These are phyloP conservation scores for Achaetomiella virescens DNA, from an alignment of 495 filamentous ascomycete species.

Conservation along the genomic window DNA sequence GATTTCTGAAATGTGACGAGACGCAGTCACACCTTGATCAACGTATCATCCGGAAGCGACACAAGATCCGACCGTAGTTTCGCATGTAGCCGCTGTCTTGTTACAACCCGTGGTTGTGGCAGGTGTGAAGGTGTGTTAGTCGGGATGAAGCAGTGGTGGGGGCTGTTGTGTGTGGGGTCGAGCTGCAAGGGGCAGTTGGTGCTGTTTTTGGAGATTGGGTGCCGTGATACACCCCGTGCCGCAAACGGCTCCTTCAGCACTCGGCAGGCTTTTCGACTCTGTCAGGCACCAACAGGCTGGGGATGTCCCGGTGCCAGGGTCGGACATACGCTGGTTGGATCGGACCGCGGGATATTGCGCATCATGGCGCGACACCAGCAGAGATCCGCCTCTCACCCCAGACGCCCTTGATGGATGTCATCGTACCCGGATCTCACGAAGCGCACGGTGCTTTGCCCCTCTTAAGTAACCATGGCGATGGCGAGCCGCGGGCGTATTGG, in stretches of 20 bases:
- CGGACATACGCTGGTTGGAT: background rate
- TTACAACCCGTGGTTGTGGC: background rate
- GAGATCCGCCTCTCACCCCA: constrained; percentile 10
- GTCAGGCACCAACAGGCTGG: constrained; percentile 9
- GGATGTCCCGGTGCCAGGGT: too few species aligned
- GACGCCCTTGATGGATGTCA: background rate
- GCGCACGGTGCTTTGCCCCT: background rate
- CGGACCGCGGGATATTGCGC: constrained; percentile 7
- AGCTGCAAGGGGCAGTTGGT: background rate
- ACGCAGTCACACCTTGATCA: too few species aligned
- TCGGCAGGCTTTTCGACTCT: background rate
- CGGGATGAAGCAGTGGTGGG: background rate
- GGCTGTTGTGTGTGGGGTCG: too few species aligned
- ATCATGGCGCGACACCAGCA: background rate
- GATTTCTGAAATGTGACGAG: too few species aligned
- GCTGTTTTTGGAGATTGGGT: constrained; percentile 16
- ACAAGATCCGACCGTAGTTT: too few species aligned
- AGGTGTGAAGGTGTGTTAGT: too few species aligned
- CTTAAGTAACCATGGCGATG: background rate
- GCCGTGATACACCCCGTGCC: constrained; percentile 17
- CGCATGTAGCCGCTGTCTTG: too few species aligned
- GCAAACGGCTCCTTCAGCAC: constrained; percentile 4
- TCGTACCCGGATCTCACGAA: background rate
- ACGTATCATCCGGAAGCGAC: too few species aligned
- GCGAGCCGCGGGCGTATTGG: background rate